A percentile compares a stretch with the other conserved stretches of the same genome.
Conservation (phyloP, 2,329 filamentous ascomycete genomes). For the Aschersonia sp. region DNA sequence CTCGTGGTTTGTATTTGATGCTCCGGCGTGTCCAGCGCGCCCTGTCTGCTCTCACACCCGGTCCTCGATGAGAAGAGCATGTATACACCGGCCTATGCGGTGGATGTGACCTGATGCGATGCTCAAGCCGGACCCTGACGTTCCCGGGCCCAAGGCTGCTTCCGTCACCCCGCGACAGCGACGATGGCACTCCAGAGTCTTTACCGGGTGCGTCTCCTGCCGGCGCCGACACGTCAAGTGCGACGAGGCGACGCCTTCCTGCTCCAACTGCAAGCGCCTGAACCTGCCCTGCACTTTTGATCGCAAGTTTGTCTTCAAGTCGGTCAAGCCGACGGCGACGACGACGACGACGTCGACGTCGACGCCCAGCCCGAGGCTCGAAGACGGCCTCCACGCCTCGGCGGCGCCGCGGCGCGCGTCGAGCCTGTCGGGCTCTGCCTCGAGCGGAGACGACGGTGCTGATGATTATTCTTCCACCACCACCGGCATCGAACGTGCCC, state of each 20-base stretch:
- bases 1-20: background rate
- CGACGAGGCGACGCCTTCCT: constrained; percentile 15
- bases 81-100: background rate
- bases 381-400: background rate
- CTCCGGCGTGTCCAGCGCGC: background rate
- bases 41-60: too few species aligned
- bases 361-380: constrained; percentile 1
- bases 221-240: constrained; percentile 19
- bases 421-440: background rate
- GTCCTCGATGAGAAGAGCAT: background rate
- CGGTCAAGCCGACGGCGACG: constrained; percentile 1
- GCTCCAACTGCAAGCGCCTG: constrained; percentile 20
- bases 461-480: too few species aligned
- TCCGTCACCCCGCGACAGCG: constrained; percentile 4
- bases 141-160: constrained; percentile 1
- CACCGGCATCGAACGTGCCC: background rate
- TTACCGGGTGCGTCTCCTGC: constrained; percentile 24
- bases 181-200: constrained; percentile 23
- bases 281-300: constrained; percentile 6
- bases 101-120: constrained; percentile 4
- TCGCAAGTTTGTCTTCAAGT: constrained; percentile 7
- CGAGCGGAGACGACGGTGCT: background rate
- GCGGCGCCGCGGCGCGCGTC: constrained; percentile 4
- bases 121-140: constrained; percentile 5
- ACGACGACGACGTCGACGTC: too few species aligned